Evolutionary conservation across 768 basidiomycete species (phyloP), one percentile per base, ranked within the genome.

Genomic region (Boletus coccyginus): DNA sequence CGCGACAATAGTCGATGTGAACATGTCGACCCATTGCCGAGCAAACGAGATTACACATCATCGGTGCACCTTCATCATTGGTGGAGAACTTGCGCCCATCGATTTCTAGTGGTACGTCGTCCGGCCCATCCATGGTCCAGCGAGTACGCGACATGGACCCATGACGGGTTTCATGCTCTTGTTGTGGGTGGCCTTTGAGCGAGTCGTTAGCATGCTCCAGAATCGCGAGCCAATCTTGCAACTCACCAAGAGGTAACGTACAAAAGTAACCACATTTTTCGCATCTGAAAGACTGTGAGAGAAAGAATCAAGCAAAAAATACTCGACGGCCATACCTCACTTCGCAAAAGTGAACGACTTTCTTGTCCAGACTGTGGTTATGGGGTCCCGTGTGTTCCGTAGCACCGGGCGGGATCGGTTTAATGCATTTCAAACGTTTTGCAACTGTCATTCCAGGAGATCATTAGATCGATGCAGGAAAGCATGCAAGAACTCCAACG

Each of bases 41-140:
- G 58, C 83, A 86, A 31, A 82, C 65, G 19, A 85, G 72, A 45
- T 76, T 84, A 61, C 85, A 86, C 74, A 86, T 75, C 81, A 85
- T 82, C 0, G 84, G 84, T 0, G 82, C 83, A 10, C 85, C 83
- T 42, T 81, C 80, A 49, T 84, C 82, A 24, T 77, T 74, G 0
- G 77, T 59, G 17, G 75, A 80, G 63, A 83, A 86, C 56, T 75
- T 80, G 53, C 77, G 77, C 3, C 85, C 84, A 54, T 79, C 77
- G 4, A 85, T 68, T 58, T 86, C 86, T 1, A 85, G 53, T 2
- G 70, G 66, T 2, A 73, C 75, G 17, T 76, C 81, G 9, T 83
- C 79, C 2, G 77, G 75, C 1, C 78, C 80, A 50, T 85, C 82
- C 5, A 85, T 63, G 1, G 78, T 72, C 86, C 86, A 87, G 41